Evolutionary conservation across 768 basidiomycete genomes (phyloP).

Genomic region (Podaxis carcinomalis): DNA sequence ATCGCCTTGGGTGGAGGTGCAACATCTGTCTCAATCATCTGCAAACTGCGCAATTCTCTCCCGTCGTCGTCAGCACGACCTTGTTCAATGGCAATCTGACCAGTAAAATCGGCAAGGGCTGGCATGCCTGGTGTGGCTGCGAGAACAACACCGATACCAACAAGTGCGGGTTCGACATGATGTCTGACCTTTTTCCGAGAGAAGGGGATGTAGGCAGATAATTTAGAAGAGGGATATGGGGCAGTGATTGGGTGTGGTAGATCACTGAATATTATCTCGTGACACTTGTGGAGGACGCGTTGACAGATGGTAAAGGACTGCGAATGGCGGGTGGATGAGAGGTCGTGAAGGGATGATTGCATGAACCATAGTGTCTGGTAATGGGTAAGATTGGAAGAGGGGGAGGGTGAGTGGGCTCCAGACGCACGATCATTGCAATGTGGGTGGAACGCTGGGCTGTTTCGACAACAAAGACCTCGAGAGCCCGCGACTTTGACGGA

Average conservation of each 20-base stretch:
- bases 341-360: slow-evolving; percentile 90
- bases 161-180: slow-evolving; percentile 67
- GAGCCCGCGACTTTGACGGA: slow-evolving; percentile 85
- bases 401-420: slow-evolving; percentile 11
- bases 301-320: slow-evolving; percentile 89
- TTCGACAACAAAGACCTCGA: slow-evolving; percentile 92
- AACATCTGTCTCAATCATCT: slow-evolving; percentile 44
- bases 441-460: slow-evolving; percentile 89
- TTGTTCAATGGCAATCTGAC: slow-evolving; percentile 85
- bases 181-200: slow-evolving; percentile 68
- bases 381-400: background rate
- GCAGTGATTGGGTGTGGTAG: slow-evolving; percentile 59
- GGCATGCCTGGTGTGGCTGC: slow-evolving; percentile 80
- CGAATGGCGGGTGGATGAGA: slow-evolving; percentile 55
- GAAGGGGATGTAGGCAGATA: slow-evolving; percentile 35
- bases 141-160: slow-evolving; percentile 80
- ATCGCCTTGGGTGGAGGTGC: slow-evolving; percentile 14
- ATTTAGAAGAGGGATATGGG: slow-evolving; percentile 61
- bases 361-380: slow-evolving; percentile 91
- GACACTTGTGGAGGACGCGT: slow-evolving; percentile 84
- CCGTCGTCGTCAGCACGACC: slow-evolving; percentile 71
- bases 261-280: slow-evolving; percentile 95
- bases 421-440: slow-evolving; percentile 89
- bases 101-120: slow-evolving; percentile 63
- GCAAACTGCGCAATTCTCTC: slow-evolving; percentile 41